A percentile compares a stretch with the other conserved stretches of the same genome.
These are phyloP conservation scores for Wolfiporia cocos DNA, from an alignment of 1,284 basidiomycete species.

Conservation along the genomic window DNA sequence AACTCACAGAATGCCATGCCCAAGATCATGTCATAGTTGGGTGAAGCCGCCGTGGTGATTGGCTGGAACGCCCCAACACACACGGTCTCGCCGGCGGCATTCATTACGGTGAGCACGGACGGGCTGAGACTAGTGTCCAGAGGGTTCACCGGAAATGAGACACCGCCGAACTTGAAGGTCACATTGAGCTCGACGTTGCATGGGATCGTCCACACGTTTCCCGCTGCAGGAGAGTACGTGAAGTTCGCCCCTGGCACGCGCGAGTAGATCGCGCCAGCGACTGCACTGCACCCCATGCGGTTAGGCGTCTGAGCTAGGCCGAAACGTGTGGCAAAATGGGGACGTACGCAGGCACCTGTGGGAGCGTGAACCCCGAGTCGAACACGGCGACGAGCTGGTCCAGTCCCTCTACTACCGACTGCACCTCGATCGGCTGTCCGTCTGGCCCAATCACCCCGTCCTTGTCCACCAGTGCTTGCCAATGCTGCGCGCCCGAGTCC, in stretches of 20 bases:
- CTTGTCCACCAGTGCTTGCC: slow-evolving; percentile 30
- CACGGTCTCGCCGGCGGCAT: slow-evolving; percentile 17
- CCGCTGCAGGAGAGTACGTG: slow-evolving; percentile 34
- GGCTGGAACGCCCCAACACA: slow-evolving; percentile 55
- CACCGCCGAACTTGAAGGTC: slow-evolving; percentile 50
- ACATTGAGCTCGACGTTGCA: slow-evolving; percentile 56
- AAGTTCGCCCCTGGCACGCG: slow-evolving; percentile 44
- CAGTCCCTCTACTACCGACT: slow-evolving; percentile 36
- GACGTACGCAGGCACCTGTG: slow-evolving; percentile 51
- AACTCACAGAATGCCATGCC: slow-evolving; percentile 73
- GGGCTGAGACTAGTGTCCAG: slow-evolving; percentile 51
- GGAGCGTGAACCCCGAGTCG: slow-evolving; percentile 64
- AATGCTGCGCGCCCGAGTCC: slow-evolving; percentile 28
- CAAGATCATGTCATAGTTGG: slow-evolving; percentile 69
- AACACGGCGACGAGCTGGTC: slow-evolving; percentile 51
- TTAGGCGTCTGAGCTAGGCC: slow-evolving; percentile 1
- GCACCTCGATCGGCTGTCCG: slow-evolving; percentile 38
- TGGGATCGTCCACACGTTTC: slow-evolving; percentile 50
- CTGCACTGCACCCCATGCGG: slow-evolving; percentile 30
- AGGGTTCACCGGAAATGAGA: slow-evolving; percentile 52
- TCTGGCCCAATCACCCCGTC: slow-evolving; percentile 34
- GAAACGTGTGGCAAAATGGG: slow-evolving; percentile 1
- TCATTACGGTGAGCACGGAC: slow-evolving; percentile 13
- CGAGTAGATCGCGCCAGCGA: slow-evolving; percentile 53
- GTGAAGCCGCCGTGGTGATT: slow-evolving; percentile 39